Percentiles rank a stretch among this genome's conserved stretches.
phyloP scores from a whole-genome alignment of 148 eudicot genomes.

The Fallopia convolvulus region DNA sequence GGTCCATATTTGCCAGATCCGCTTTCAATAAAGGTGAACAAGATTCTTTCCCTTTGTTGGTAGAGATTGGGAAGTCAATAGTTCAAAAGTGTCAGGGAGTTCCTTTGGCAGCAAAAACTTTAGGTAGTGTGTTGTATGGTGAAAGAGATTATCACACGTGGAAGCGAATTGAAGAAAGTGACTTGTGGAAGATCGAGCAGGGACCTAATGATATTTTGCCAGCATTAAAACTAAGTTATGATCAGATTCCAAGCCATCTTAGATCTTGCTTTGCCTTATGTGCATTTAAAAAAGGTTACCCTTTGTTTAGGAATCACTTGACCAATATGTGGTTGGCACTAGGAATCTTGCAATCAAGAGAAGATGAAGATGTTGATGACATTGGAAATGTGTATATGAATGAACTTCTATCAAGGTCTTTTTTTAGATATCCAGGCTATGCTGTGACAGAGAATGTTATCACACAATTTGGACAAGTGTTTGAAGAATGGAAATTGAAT shows the following conservation, averaged over 20 bases:
- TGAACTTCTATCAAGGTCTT: constrained; percentile 19
- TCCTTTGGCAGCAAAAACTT: constrained; percentile 24
- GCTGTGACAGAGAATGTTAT: background rate
- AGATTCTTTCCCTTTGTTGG: background rate
- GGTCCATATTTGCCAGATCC: constrained; percentile 16
- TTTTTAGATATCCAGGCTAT: constrained; percentile 1
- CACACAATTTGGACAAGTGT: background rate
- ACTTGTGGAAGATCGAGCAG: background rate
- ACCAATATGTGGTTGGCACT: constrained; percentile 24
- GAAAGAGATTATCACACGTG: constrained; percentile 9
- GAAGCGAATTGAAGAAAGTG: constrained; percentile 2
- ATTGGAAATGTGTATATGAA: constrained; percentile 11
- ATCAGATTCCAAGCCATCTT: constrained; percentile 9
- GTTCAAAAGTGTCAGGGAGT: constrained; percentile 14
- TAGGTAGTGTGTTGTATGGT: constrained; percentile 17
- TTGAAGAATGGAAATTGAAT: background rate
- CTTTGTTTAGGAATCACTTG: background rate
- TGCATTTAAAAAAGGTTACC: constrained; percentile 15
- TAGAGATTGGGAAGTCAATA: constrained; percentile 15
- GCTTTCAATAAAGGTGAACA: constrained; percentile 3
- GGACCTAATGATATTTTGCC: constrained; percentile 9
- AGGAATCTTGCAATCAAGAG: background rate
- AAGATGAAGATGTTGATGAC: constrained; percentile 15
- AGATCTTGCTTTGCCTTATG: constrained; percentile 17
- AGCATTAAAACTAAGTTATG: constrained; percentile 17